Base-by-base conservation (phyloP, 1,284 basidiomycete genomes). In the Apiotrichum siamense region DNA sequence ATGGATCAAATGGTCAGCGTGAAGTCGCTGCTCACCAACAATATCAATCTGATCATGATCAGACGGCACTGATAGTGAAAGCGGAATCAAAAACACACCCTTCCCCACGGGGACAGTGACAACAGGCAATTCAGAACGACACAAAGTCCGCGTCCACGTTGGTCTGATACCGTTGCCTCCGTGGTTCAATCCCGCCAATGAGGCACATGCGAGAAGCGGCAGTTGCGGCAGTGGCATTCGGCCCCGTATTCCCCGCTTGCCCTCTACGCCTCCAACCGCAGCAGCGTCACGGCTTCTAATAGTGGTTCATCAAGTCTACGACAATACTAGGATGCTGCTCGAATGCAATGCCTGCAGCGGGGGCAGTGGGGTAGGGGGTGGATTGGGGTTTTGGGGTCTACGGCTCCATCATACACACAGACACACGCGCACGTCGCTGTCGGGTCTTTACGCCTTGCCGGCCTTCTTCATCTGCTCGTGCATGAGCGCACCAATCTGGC, bases 401-500 rank as follows among this genome's bases (percentile, higher is more conserved):
- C 39, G 39, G 24, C 25, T 17, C 17, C 39, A 26, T 26, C 24
- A 21, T 39, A 11, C 20, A 39, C 25, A 7, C 25, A 9, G 17
- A 18, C 15, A 17, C 6, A 27, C 17, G 23, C 23, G 10, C 20
- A 18, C 9, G 21, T 17, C 7, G n/a, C 5, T 12, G n/a, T 7
- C 7, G 12, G 17, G 9, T n/a, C 33, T n/a, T 45, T 84, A 90
- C 52, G 79, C 84, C 61, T 90, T 80, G 47, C 89, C 88, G 58
- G 87, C 86, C 44, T 82, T 84, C 73, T 86, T 79, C 88, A 93
- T 89, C 17, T 87, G 85, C 81, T 90, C 85, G 59, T 91, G 78
- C 82, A 97, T 89, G 64, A 88, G 82, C 32, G 75, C 63, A 44
- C 92, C 92, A 70, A 97, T 92, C 78, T 92, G 86, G 9, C 92